Evolutionary conservation across 148 eudicot genomes (phyloP).

Genomic region (Rhododendron henanense): DNA sequence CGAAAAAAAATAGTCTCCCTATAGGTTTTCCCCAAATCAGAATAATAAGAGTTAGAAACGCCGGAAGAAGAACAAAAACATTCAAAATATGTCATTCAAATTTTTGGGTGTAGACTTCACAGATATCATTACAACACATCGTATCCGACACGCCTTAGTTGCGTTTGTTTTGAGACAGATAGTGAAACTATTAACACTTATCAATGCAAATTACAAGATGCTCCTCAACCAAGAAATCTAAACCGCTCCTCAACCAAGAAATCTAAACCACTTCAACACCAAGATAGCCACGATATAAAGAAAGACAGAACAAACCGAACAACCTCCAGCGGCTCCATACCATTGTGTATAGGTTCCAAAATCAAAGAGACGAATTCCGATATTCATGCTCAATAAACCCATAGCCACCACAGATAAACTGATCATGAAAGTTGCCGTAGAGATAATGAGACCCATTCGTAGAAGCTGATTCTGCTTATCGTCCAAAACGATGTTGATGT

Average conservation of each 20-base stretch:
- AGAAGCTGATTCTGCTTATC: background rate
- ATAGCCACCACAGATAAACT: background rate
- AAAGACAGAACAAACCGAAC: too few species aligned
- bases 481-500: background rate
- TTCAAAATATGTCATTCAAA: background rate
- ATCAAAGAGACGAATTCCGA: background rate
- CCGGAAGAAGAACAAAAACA: background rate
- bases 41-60: too few species aligned
- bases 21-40: too few species aligned
- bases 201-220: background rate
- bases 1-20: too few species aligned
- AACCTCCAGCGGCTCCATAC: background rate
- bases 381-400: background rate
- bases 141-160: background rate
- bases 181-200: background rate
- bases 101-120: background rate
- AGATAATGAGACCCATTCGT: background rate
- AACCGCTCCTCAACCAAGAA: conserved; percentile 7
- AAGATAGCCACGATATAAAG: background rate
- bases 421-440: background rate
- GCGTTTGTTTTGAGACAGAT: background rate
- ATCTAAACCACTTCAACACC: background rate
- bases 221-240: background rate
- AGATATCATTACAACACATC: background rate
- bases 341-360: background rate